Base-by-base conservation (phyloP, 2,329 filamentous ascomycete species). In the Claviceps africana region DNA sequence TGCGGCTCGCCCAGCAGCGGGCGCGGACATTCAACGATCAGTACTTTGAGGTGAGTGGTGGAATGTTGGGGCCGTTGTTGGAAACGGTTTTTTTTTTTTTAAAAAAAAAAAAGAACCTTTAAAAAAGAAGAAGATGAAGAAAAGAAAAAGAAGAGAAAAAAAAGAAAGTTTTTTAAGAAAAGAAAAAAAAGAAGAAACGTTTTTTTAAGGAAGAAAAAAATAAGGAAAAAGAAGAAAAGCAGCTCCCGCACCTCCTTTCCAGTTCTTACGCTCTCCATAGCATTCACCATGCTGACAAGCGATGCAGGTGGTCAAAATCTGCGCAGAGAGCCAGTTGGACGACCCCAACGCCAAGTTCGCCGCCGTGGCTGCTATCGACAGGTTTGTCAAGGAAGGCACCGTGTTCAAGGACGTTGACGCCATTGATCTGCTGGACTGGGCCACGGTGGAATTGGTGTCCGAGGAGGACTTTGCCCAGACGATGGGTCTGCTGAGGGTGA, bases 391-490 rank as follows among this genome's bases (percentile, higher is more conserved):
- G 54, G 72, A 77, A 48, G 70, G 68, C 50, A 69, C 66, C 4
- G 65, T 66, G 11, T 61, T 77, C 50, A 71, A 71, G 46, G 78
- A 81, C 55, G 63, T 70, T 3, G 75, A 78, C 51, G 65, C 68
- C 13, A 61, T 81, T 10, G 75, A 78, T 54, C 66, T 82, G 21
- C 72, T 78, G 25, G 77, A 80, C 56, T 79, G 76, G 70, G 72
- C 77, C 1, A 68, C 70, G n/a, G 63, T 62, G 2, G 67, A 70
- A 0, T 54, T 73, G 4, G 56, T 63, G 2, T 55, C 60, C 0
- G 65, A 70, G 13, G 61, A 68, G 15, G 68, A 72, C 25, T 79
- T 74, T 47, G 54, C 69, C 0, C 64, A 70, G 51, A 75, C 71
- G 0, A 63, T 81, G 8, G 78, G 78, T 0, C 64, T 69, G 2